Percentiles rank a stretch among this genome's conserved stretches.
Conservation (phyloP, 441 rosid species). For the Rhodomyrtus psidioides region DNA sequence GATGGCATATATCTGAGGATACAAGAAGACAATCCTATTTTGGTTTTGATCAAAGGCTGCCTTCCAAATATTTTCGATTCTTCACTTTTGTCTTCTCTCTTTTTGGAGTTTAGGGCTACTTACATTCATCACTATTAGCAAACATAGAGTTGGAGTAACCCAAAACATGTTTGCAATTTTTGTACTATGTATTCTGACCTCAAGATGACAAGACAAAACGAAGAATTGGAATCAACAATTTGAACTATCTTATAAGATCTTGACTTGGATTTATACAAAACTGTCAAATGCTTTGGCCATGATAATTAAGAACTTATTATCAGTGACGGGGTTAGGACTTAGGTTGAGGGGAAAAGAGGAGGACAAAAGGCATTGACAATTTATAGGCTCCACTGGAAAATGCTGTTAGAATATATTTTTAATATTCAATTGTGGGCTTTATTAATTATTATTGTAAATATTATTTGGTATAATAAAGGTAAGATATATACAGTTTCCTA, state of each 20-base stretch:
- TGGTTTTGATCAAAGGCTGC: not conserved
- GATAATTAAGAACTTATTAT: too few relatives aligned
- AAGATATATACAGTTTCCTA: too few relatives aligned
- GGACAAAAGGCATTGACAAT: not conserved
- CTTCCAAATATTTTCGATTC: not conserved
- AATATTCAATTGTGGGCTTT: too few relatives aligned
- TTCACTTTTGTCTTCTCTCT: not conserved
- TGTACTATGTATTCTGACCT: not conserved
- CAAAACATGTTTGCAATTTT: not conserved
- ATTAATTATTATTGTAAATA: too few relatives aligned
- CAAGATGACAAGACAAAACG: not conserved
- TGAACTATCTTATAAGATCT: not conserved
- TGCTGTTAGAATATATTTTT: too few relatives aligned
- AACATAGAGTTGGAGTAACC: not conserved
- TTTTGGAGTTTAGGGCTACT: not conserved
- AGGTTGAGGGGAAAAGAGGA: not conserved
- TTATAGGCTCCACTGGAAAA: not conserved
- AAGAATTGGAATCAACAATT: not conserved
- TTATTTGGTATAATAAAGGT: too few relatives aligned
- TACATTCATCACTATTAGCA: not conserved
- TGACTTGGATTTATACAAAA: not conserved
- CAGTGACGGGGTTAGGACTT: not conserved
- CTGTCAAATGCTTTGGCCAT: not conserved
- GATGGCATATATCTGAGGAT: not conserved
- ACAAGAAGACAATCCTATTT: not conserved